Base-by-base conservation (phyloP, 768 basidiomycete species). In the Suillus paluster region DNA sequence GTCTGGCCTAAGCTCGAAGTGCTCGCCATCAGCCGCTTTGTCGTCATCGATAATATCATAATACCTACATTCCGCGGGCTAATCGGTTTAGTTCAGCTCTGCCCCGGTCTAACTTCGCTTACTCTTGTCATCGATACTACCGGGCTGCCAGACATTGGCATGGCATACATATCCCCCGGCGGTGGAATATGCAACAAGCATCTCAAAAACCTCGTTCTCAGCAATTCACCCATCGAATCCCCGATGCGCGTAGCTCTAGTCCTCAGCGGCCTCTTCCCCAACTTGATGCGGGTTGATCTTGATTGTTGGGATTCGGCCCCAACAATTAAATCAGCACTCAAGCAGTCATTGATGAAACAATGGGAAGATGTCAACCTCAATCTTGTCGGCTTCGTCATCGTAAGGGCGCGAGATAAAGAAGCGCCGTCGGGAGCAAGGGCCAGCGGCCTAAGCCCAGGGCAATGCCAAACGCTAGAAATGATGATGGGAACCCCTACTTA, bases 301-400 rank as follows among this genome's bases (percentile, higher is more conserved):
- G 63, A 61, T 39, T 65, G 64, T 3, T 71, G 71, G 72, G 63
- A 72, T 27, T 64, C 56, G 45, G 72, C 62, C 11, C 71, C 70
- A 1, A n/a, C 69, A 38, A 62, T 49, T 70, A n/a, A 45, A 61
- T 0, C 34, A 56, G 53, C n/a, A n/a, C n/a, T n/a, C n/a, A 17
- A 17, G 15, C 25, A 27, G 15, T 17, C 8, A 27, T 23, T 4
- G 8, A 27, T 10, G 15, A 25, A 46, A 48, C 46, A 27, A 25
- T 48, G 46, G 46, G 4, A 48, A 15, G 23, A 7, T 7, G 46
- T 48, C 7, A 48, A 48, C 14, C 23, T 48, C 8, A 4, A 8
- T 27, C 25, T 48, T 48, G 4, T 17, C 8, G 3, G 25, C 25
- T 48, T 48, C 15, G 2, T 1, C 15, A 14, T 48, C 15, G 46